A percentile compares a stretch with the other conserved stretches of the same genome.
phyloP scores from a whole-genome alignment of 2,329 filamentous ascomycete species.

The Ceratocystis smalleyi region DNA sequence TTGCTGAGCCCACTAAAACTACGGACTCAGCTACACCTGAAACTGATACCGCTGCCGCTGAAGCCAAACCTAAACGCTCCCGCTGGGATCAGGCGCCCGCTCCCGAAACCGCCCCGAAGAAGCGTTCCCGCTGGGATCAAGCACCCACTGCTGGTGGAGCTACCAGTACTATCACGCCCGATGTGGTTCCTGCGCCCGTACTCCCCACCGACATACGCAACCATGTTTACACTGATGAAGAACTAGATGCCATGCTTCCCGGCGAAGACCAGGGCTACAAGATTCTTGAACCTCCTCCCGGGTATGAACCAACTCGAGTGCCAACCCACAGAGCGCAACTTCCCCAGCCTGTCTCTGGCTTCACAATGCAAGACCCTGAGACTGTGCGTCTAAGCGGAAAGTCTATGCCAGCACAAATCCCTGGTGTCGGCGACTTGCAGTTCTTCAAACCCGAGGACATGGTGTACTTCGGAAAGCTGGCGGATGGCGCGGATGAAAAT shows the following conservation, averaged over 20 bases:
- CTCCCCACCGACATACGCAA: conserved; percentile 75
- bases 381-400: conserved; percentile 70
- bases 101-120: conserved; percentile 44
- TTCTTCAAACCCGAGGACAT: conserved; percentile 99
- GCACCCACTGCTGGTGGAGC: conserved; percentile 68
- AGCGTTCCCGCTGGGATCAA: conserved; percentile 83
- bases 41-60: conserved; percentile 31
- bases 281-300: conserved; percentile 74
- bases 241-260: conserved; percentile 81
- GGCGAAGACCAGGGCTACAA: conserved; percentile 83
- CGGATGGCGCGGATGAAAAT: conserved; percentile 86
- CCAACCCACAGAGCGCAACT: conserved; percentile 50
- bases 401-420: conserved; percentile 86
- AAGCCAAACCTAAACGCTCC: conserved; percentile 55
- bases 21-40: conserved; percentile 33
- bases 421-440: conserved; percentile 85
- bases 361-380: conserved; percentile 95
- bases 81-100: conserved; percentile 76
- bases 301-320: conserved; percentile 71
- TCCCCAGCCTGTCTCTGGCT: conserved; percentile 62
- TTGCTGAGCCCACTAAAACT: conserved; percentile 26
- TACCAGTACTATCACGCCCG: conserved; percentile 50
- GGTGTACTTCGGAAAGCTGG: conserved; percentile 95
- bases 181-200: conserved; percentile 59
- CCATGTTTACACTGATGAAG: conserved; percentile 75